phyloP scores from a whole-genome alignment of 345 rosid genomes.

The Salix viminalis region DNA sequence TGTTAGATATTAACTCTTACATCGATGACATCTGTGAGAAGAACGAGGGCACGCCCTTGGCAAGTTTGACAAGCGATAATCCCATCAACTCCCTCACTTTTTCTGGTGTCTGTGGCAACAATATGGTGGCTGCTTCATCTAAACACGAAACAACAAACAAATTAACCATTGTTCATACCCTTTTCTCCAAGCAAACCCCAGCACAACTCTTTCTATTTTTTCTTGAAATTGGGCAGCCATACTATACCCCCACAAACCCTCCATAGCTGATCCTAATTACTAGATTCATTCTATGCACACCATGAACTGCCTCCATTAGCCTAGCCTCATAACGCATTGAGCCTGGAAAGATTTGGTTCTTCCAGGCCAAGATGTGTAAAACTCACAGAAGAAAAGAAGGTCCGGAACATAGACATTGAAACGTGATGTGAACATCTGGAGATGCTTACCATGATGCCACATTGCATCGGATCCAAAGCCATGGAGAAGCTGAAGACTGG shows the following conservation, averaged over 20 bases:
- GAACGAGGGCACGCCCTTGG: slow-evolving; percentile 21
- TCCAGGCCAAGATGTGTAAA: slow-evolving; percentile 43
- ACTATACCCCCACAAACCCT: slow-evolving; percentile 74
- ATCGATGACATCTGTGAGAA: slow-evolving; percentile 30
- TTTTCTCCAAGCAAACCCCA: slow-evolving; percentile 75
- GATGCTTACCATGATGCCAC: slow-evolving; percentile 70
- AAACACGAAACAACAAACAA: slow-evolving; percentile 54
- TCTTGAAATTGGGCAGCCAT: slow-evolving; percentile 56
- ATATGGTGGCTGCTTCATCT: slow-evolving; percentile 57
- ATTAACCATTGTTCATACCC: slow-evolving; percentile 49
- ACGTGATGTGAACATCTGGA: slow-evolving; percentile 45
- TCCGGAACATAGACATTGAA: slow-evolving; percentile 78
- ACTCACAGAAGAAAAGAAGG: slow-evolving; percentile 62
- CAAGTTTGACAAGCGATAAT: slow-evolving; percentile 50
- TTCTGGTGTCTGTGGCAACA: slow-evolving; percentile 66
- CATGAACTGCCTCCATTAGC: slow-evolving; percentile 44
- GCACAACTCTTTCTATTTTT: slow-evolving; percentile 56
- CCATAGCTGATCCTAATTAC: slow-evolving; percentile 74
- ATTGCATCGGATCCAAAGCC: slow-evolving; percentile 78
- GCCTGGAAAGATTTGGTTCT: slow-evolving; percentile 67
- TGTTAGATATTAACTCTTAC: slow-evolving; percentile 3
- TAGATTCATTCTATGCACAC: slow-evolving; percentile 39
- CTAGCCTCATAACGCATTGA: slow-evolving; percentile 40
- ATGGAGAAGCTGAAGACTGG: slow-evolving; percentile 60
- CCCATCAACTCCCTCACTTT: slow-evolving; percentile 57